A percentile compares a stretch with the other conserved stretches of the same genome.
phyloP scores from a whole-genome alignment of 1,139 yeast species.

The Geotrichum siamense region DNA sequence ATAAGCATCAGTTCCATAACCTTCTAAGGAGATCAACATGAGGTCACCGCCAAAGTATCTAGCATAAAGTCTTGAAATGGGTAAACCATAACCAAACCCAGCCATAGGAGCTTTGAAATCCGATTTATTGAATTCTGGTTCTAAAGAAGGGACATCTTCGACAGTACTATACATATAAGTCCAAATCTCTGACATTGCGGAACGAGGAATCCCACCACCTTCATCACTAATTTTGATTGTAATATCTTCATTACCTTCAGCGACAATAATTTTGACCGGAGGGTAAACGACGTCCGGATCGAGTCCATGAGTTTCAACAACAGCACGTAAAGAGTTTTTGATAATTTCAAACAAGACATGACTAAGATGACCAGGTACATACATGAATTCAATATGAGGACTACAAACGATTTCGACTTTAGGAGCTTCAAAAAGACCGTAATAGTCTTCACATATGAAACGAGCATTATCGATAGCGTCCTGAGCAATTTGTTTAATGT shows the following conservation, averaged over 20 bases:
- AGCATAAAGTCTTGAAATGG: slow-evolving; percentile 77
- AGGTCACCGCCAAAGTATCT: slow-evolving; percentile 89
- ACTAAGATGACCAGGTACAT: slow-evolving; percentile 83
- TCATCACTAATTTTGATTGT: slow-evolving; percentile 91
- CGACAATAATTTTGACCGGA: slow-evolving; percentile 77
- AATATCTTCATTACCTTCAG: slow-evolving; percentile 88
- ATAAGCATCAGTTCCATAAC: slow-evolving; percentile 90
- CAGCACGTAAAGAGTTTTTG: slow-evolving; percentile 77
- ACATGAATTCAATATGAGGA: slow-evolving; percentile 66
- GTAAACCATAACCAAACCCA: slow-evolving; percentile 88
- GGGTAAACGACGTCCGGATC: slow-evolving; percentile 63
- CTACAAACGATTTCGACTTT: slow-evolving; percentile 70
- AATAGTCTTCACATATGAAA: slow-evolving; percentile 81
- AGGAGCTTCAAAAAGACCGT: slow-evolving; percentile 77
- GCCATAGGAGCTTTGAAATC: slow-evolving; percentile 89
- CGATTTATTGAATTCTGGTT: slow-evolving; percentile 44
- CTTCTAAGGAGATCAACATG: slow-evolving; percentile 84
- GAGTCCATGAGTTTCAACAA: slow-evolving; percentile 62
- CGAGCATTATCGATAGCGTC: slow-evolving; percentile 85
- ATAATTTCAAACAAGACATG: slow-evolving; percentile 84
- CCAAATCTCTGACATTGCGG: slow-evolving; percentile 83
- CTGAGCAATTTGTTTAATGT: slow-evolving; percentile 68
- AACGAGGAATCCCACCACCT: slow-evolving; percentile 88
- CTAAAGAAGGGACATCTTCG: slow-evolving; percentile 60
- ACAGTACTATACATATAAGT: slow-evolving; percentile 88